Evolutionary conservation across 495 filamentous ascomycete genomes (phyloP).

Genomic region (Aspergillus sclerotiicarbonarius): DNA sequence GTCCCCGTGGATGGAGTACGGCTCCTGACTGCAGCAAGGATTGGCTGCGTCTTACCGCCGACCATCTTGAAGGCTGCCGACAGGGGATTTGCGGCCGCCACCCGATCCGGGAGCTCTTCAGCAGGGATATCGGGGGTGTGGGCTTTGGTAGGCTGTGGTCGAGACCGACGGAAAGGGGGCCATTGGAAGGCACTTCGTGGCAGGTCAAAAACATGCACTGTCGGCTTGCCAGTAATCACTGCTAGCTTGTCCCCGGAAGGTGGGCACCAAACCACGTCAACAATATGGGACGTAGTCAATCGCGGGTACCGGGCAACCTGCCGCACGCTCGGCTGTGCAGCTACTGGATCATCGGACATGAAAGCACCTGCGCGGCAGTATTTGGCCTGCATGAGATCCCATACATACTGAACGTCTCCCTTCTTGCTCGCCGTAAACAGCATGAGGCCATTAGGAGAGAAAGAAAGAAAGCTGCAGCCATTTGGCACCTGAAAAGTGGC

Average conservation of each 20-base stretch:
- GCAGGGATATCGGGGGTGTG: slow-evolving; percentile 27
- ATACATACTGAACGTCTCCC: slow-evolving; percentile 87
- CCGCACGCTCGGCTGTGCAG: slow-evolving; percentile 57
- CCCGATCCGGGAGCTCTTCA: slow-evolving; percentile 48
- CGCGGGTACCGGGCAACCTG: slow-evolving; percentile 83
- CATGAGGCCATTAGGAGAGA: slow-evolving; percentile 78
- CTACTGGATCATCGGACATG: slow-evolving; percentile 33
- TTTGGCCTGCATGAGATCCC: slow-evolving; percentile 77
- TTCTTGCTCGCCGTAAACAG: slow-evolving; percentile 89
- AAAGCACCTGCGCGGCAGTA: slow-evolving; percentile 43
- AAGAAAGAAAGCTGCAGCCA: slow-evolving; percentile 88
- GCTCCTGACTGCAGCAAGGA: slow-evolving; percentile 54
- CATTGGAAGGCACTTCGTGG: slow-evolving; percentile 81
- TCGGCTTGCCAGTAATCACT: slow-evolving; percentile 88
- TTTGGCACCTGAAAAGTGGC: slow-evolving; percentile 77
- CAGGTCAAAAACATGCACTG: slow-evolving; percentile 85
- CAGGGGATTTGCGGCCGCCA: slow-evolving; percentile 57
- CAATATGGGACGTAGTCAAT: slow-evolving; percentile 83
- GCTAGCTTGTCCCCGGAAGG: slow-evolving; percentile 79
- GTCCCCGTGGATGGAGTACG: slow-evolving; percentile 50
- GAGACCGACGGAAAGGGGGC: slow-evolving; percentile 75
- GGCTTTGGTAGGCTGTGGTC: slow-evolving; percentile 40
- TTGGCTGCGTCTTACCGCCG: slow-evolving; percentile 56
- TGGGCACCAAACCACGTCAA: slow-evolving; percentile 84
- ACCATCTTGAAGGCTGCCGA: slow-evolving; percentile 62